phyloP scores from a whole-genome alignment of 306 rosid genomes.

The Vigna hirtella region DNA sequence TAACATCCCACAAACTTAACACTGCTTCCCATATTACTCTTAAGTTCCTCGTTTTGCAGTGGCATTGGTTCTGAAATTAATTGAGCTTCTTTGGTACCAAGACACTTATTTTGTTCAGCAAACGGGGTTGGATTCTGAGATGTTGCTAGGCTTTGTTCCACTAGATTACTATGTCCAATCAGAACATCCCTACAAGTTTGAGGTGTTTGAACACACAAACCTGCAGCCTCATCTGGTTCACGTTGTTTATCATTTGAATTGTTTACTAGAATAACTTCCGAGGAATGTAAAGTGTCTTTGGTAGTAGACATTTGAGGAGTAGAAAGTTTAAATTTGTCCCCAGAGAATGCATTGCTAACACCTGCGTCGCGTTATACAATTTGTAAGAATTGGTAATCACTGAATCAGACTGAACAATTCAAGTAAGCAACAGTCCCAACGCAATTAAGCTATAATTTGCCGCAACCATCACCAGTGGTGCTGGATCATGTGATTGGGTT shows the following conservation, averaged over 20 bases:
- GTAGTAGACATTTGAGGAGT: conserved; percentile 47
- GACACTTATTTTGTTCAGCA: conserved; percentile 45
- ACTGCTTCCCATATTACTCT: conserved; percentile 52
- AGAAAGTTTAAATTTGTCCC: conserved; percentile 46
- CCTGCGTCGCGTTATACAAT: conserved; percentile 38
- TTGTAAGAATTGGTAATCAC: conserved; percentile 30
- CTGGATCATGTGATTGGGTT: conserved; percentile 6
- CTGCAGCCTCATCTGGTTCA: conserved; percentile 50
- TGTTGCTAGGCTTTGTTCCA: conserved; percentile 36
- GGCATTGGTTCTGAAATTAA: conserved; percentile 48
- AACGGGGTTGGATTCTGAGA: conserved; percentile 46
- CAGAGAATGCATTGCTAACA: conserved; percentile 46
- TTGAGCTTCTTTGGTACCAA: conserved; percentile 46
- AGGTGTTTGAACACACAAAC: conserved; percentile 48
- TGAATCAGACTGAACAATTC: conserved; percentile 13
- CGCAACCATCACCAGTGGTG: conserved; percentile 15
- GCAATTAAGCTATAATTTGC: conserved; percentile 19
- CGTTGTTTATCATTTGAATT: conserved; percentile 46
- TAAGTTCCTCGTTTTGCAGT: conserved; percentile 44
- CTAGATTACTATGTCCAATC: conserved; percentile 48
- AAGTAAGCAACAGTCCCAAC: neutral
- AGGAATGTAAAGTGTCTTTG: conserved; percentile 44
- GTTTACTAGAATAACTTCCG: conserved; percentile 47
- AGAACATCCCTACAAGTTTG: conserved; percentile 47
- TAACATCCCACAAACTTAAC: conserved; percentile 77